Base-by-base conservation (phyloP, 768 basidiomycete species). In the Hericium alpestre region DNA sequence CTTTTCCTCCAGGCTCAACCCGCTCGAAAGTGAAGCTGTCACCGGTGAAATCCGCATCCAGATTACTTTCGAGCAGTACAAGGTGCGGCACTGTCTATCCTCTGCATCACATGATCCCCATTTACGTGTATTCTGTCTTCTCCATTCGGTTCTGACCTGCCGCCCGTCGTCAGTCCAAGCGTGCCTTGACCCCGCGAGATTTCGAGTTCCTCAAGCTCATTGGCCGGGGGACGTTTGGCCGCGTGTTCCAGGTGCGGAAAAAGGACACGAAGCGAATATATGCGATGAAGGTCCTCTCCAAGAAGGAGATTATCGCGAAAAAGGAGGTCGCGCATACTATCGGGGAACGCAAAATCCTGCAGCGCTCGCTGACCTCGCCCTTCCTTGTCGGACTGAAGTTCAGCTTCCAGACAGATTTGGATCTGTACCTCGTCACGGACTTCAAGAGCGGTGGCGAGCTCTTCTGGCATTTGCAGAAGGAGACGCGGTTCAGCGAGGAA, bases 311-410 rank as follows among this genome's bases (percentile, higher is more conserved):
- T 65, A 84, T 98, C 55, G 94, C 91, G 23, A 98, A 97, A 79
- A 98, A 98, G 72, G 96, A 99, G 71, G 93, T 99, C 48, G 95
- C 95, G 9, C 96, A 99, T 70, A 99, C 96, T 15, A 98, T 99
- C 56, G 96, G 96, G 64, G 96, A 99, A 72, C 87, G 96, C 71
- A 98, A 98, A 77, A 98, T 99, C 68, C 81, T 98, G 38, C 95
- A 98, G 67, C 82, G 88, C 27, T 93, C 90, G 15, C 71, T 94
- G 37, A 92, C 96, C 60, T 93, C 86, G 9, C 96, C 95, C 0
- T 99, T 99, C 83, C 82, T 99, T 47, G 93, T 99, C 60, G 96
- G 96, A 32, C 79, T 99, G 66, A 99, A 99, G 71, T 99, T 99
- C 66, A 87, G 86, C 67, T 99, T 99, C 77, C 96, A 98, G 71